Percentiles rank a stretch among this genome's conserved stretches.
Conservation (phyloP, 2,329 filamentous ascomycete genomes). For the Aspergillus cejpii region DNA sequence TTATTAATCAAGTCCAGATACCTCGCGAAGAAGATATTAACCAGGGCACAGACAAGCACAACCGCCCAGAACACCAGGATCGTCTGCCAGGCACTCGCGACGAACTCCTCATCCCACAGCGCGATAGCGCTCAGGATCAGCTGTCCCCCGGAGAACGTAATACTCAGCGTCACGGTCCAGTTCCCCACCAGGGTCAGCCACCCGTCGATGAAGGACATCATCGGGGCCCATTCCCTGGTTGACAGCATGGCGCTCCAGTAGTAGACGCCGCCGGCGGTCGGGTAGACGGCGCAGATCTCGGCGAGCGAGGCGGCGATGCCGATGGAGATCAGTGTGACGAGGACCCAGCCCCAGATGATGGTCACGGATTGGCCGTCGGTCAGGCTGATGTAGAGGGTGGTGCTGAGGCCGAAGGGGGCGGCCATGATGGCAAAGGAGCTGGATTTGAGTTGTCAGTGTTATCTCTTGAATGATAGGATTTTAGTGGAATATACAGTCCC, state of each 20-base stretch:
- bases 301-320: slow-evolving; percentile 60
- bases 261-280: slow-evolving; percentile 63
- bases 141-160: slow-evolving; percentile 67
- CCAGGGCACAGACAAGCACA: slow-evolving; percentile 56
- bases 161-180: slow-evolving; percentile 61
- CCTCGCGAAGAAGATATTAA: slow-evolving; percentile 59
- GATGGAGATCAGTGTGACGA: slow-evolving; percentile 58
- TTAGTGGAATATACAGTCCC: slow-evolving; percentile 46
- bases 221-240: slow-evolving; percentile 58
- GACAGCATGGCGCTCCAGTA: slow-evolving; percentile 65
- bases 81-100: slow-evolving; percentile 62
- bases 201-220: slow-evolving; percentile 63
- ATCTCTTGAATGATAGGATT: too few relatives aligned
- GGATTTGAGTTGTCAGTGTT: neutral
- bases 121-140: slow-evolving; percentile 61
- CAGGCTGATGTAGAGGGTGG: slow-evolving; percentile 62
- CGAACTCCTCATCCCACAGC: slow-evolving; percentile 64
- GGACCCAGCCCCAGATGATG: slow-evolving; percentile 63
- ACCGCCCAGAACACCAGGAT: slow-evolving; percentile 66
- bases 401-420: slow-evolving; percentile 60
- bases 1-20: slow-evolving; percentile 65
- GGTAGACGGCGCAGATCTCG: slow-evolving; percentile 63
- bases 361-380: slow-evolving; percentile 63
- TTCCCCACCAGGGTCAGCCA: slow-evolving; percentile 68
- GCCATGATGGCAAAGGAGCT: slow-evolving; percentile 69